Base-by-base conservation (phyloP, 306 rosid genomes). In the Fagus sylvatica region DNA sequence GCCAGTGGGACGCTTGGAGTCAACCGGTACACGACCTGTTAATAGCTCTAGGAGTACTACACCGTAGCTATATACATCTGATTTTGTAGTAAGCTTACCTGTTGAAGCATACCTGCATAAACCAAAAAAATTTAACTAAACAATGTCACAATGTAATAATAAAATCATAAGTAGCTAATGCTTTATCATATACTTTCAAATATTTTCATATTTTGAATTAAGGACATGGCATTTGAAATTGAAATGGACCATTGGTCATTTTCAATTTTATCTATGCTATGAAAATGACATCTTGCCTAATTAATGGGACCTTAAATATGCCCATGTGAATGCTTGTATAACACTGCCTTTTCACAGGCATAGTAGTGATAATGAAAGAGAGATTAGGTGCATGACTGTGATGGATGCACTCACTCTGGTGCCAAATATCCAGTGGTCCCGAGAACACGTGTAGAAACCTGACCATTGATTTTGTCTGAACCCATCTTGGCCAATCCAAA, bases 371-470 rank as follows among this genome's bases (percentile, higher is more conserved):
- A 76, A 76, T 74, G 79, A 74, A 77, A 66, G 49, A 74, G 34
- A 73, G 72, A 46, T 46, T 15, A 10, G 76, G 72, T 61, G 76
- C 51, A 73, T 74, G 64, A 76, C 76, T 64, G 49, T 66, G 53
- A 68, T 69, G 59, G 36, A 70, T 61, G 81, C 51, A 89, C 98
- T 93, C 87, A 96, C 99, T 96, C 99, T 84, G 99, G 99, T 71
- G 99, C 99, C 48, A 91, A 71, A 83, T 93, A 96, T 84, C 97
- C 99, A 3, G 98, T 93, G 94, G 97, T 91, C 96, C 97, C 96
- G 41, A 88, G 78, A 72, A 93, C 91, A 69, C 92, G 87, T 17
- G 99, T 96, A 13, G 94, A 96, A 74, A 91, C 89, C 78, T 87
- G 99, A 51, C 96, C 93, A 36, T 96, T 89, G 85, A 84, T 90